Conservation (phyloP, 495 filamentous ascomycete genomes). For the Lophiotrema nucula region DNA sequence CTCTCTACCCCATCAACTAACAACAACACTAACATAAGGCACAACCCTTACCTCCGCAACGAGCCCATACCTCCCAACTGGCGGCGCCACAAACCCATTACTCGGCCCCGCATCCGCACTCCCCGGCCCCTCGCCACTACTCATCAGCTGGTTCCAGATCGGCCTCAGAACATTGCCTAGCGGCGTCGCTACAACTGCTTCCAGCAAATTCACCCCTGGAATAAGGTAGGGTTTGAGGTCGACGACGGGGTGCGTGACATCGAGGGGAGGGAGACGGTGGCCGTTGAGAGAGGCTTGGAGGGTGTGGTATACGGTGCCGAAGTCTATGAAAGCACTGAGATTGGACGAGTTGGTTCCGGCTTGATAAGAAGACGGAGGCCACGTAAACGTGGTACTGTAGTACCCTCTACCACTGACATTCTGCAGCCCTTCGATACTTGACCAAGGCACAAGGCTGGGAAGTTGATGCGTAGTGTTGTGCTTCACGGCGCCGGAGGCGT, state of each 20-base stretch:
- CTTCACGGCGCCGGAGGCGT: slow-evolving; percentile 29
- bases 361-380: slow-evolving; percentile 43
- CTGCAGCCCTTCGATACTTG: slow-evolving; percentile 53
- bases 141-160: slow-evolving; percentile 9
- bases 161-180: slow-evolving; percentile 13
- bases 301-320: slow-evolving; percentile 56
- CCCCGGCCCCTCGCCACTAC: slow-evolving; percentile 11
- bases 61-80: slow-evolving; percentile 12
- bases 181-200: slow-evolving; percentile 16
- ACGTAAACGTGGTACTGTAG: slow-evolving; percentile 48
- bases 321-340: slow-evolving; percentile 41
- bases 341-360: slow-evolving; percentile 6
- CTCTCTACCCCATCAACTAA: too few species aligned
- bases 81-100: slow-evolving; percentile 13
- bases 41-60: not conserved
- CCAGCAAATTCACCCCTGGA: slow-evolving; percentile 26
- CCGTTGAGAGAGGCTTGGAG: slow-evolving; percentile 48
- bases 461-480: slow-evolving; percentile 41
- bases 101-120: slow-evolving; percentile 14
- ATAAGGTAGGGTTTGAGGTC: slow-evolving; percentile 33
- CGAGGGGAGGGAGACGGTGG: slow-evolving; percentile 29
- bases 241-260: slow-evolving; percentile 25
- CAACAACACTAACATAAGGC: too few species aligned
- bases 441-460: slow-evolving; percentile 42
- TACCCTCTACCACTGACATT: slow-evolving; percentile 65